Evolutionary conservation across 179 eudicot genomes (phyloP), one percentile per base, ranked within the genome.

Genomic region (Spinacia oleracea): DNA sequence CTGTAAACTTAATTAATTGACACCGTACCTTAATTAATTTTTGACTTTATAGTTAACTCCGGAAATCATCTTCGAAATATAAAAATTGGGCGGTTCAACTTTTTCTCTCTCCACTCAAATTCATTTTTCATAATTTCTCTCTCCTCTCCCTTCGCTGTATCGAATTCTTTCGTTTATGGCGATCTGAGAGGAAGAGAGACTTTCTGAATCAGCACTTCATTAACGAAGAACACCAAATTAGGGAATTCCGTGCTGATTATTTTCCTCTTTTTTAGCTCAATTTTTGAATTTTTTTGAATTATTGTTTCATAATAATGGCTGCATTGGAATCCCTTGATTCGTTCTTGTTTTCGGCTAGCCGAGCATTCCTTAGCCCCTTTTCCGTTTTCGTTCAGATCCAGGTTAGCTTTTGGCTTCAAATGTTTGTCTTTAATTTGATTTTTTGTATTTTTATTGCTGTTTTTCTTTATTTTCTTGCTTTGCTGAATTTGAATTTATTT

Each of bases 321-420:
- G 34, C 85, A 20, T 76, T 87, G 12, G 86, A 87, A 55, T 84
- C 90, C 66, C 72, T 93, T 15, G 97, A 93, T 77, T 81, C 79
- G 48, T 83, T 89, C 59, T 73, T 93, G 29, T 77, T 91, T 70
- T 72, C 90, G 64, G 89, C 91, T 12, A 89, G 89, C 83, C 81
- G 80, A 85, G 88, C 92, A 75, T 90, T 82, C 55, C 84, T 87
- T 75, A 70, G 75, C 67, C 87, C 89, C 21, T 12, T 88, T 65
- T 92, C 90, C 38, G 59, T 83, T 68, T 90, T 88, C 74, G 21
- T 93, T 69, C 98, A 93, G 95, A 89, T 89, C 92, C 98, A 93
- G 98, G 97, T 92, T 31, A 27, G n/a, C 34, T 29, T 62, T 66
- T 27, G 18, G 62, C 15, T 32, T 38, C 32, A 1, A 9, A 8